phyloP scores from a whole-genome alignment of 139 green algal genomes.

The Chlamydomonas schloesseri region DNA sequence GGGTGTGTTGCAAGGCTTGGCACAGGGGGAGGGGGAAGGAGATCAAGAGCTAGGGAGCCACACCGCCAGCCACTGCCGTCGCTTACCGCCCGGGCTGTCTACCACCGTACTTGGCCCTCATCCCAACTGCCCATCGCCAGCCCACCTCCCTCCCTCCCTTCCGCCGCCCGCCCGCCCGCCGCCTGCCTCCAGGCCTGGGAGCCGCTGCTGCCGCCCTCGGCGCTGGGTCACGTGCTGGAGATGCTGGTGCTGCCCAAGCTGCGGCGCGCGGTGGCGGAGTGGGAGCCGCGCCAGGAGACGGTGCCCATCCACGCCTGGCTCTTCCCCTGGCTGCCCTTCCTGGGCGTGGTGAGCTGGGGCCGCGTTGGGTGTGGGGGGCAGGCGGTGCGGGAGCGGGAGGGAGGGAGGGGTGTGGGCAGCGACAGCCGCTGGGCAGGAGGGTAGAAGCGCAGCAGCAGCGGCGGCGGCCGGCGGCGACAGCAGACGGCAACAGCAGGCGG shows the following conservation, averaged over 20 bases:
- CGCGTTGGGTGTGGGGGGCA: not conserved
- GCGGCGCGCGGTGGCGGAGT: constrained; percentile 79
- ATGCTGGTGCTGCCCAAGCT: constrained; percentile 89
- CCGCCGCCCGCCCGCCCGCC: not conserved
- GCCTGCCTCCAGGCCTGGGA: constrained; percentile 2
- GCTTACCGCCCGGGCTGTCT: too few relatives aligned
- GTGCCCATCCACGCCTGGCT: constrained; percentile 95
- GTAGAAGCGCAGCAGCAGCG: too few relatives aligned
- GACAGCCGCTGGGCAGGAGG: too few relatives aligned
- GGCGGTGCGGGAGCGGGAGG: not conserved
- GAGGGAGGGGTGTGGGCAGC: too few relatives aligned
- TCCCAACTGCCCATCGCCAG: not conserved
- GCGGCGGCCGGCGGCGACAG: too few relatives aligned
- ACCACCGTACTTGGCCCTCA: too few relatives aligned
- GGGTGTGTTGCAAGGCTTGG: too few relatives aligned
- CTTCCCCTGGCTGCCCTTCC: constrained; percentile 94
- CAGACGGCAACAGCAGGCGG: too few relatives aligned
- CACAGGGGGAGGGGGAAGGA: too few relatives aligned
- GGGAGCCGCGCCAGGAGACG: constrained; percentile 90
- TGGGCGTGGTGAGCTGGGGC: constrained; percentile 60
- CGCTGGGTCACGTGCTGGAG: constrained; percentile 74
- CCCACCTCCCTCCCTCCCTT: not conserved
- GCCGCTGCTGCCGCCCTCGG: constrained; percentile 66
- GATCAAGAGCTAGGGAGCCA: too few relatives aligned
- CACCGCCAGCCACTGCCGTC: too few relatives aligned